Percentiles rank a stretch among this genome's conserved stretches.
Evolutionary conservation across 2,329 filamentous ascomycete genomes (phyloP).

Genomic region (Alternaria gaisen): DNA sequence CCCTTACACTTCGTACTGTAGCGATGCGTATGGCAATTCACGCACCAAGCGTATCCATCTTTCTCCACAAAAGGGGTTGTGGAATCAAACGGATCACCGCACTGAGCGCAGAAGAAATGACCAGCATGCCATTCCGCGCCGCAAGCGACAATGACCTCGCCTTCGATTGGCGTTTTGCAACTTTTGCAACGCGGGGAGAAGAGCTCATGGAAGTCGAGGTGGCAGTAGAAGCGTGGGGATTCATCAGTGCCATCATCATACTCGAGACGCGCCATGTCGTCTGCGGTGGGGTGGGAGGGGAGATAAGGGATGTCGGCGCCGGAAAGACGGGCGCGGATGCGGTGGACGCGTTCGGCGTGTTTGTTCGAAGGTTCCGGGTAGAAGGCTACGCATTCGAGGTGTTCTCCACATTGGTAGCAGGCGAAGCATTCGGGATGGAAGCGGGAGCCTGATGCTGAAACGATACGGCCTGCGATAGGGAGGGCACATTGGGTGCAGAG

Average conservation of each 20-base stretch:
- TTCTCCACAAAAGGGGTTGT: constrained; percentile 90
- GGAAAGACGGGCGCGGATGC: constrained; percentile 71
- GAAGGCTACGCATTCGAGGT: constrained; percentile 94
- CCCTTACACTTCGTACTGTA: constrained; percentile 89
- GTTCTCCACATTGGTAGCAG: constrained; percentile 86
- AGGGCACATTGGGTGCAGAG: constrained; percentile 84
- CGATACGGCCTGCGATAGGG: constrained; percentile 88
- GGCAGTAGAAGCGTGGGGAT: constrained; percentile 85
- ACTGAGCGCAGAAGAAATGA: constrained; percentile 99
- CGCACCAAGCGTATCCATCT: constrained; percentile 97
- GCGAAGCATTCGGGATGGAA: constrained; percentile 95
- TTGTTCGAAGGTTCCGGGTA: constrained; percentile 85
- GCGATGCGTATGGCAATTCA: constrained; percentile 89
- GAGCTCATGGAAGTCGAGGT: constrained; percentile 97
- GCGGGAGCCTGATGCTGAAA: constrained; percentile 80
- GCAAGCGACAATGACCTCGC: constrained; percentile 91
- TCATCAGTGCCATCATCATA: constrained; percentile 70
- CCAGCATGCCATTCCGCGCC: constrained; percentile 97
- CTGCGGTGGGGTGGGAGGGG: constrained; percentile 58
- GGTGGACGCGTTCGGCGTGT: constrained; percentile 74
- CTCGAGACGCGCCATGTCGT: constrained; percentile 67
- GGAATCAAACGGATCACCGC: constrained; percentile 78
- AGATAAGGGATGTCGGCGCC: constrained; percentile 59
- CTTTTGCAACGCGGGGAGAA: constrained; percentile 94
- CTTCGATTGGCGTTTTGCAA: constrained; percentile 95